A percentile compares a stretch with the other conserved stretches of the same genome.
Evolutionary conservation across 306 rosid species (phyloP).

Genomic region (Gillenia trifoliata): DNA sequence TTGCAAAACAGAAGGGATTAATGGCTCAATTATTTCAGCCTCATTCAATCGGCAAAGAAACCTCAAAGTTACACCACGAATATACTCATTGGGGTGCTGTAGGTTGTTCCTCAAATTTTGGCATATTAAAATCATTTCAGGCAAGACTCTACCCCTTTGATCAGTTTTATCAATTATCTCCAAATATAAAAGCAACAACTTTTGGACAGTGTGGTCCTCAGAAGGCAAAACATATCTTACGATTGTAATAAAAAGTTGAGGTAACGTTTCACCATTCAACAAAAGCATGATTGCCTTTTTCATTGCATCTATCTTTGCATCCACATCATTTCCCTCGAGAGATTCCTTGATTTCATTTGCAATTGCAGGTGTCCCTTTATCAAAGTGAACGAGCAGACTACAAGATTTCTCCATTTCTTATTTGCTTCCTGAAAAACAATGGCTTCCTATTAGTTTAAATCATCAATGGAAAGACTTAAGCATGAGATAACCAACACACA

Average conservation of each 20-base stretch:
- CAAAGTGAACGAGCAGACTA: conserved; percentile 58
- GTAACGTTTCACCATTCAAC: conserved; percentile 66
- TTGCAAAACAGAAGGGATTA: conserved; percentile 54
- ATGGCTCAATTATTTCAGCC: conserved; percentile 63
- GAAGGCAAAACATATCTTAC: conserved; percentile 75
- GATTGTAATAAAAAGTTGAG: conserved; percentile 73
- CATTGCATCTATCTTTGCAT: conserved; percentile 52
- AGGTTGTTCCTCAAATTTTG: conserved; percentile 72
- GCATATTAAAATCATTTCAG: conserved; percentile 78
- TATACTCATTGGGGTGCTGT: conserved; percentile 68
- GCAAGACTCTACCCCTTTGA: conserved; percentile 55
- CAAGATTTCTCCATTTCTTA: conserved; percentile 62
- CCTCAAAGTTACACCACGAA: conserved; percentile 69
- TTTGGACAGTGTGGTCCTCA: conserved; percentile 74
- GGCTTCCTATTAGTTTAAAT: neutral
- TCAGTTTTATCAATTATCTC: conserved; percentile 76
- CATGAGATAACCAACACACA: neutral
- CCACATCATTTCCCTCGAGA: conserved; percentile 53
- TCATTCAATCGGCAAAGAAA: conserved; percentile 76
- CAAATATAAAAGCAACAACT: conserved; percentile 62
- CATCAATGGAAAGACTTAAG: neutral
- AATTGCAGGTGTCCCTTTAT: conserved; percentile 59
- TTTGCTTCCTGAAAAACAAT: neutral
- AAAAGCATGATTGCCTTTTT: conserved; percentile 69
- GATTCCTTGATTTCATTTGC: conserved; percentile 72